A percentile compares a stretch with the other conserved stretches of the same genome.
phyloP scores from a whole-genome alignment of 768 basidiomycete genomes.

The Tricholomella constricta region DNA sequence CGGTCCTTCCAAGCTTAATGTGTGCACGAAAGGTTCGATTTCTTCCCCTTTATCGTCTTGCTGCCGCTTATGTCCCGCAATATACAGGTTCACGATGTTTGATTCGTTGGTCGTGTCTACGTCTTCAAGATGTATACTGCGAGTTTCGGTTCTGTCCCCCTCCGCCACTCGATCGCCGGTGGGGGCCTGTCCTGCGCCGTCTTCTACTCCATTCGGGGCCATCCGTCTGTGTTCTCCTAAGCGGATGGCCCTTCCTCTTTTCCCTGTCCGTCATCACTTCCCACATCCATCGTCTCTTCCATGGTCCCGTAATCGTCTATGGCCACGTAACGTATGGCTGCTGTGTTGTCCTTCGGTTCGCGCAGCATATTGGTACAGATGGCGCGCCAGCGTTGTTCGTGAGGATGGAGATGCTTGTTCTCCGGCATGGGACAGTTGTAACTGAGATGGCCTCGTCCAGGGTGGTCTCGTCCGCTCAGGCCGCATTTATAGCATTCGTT shows the following conservation, averaged over 20 bases:
- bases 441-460: neutral
- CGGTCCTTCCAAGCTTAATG: constrained; percentile 14
- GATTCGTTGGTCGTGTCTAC: neutral
- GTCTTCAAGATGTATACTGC: neutral
- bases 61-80: neutral
- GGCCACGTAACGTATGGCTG: neutral
- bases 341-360: neutral
- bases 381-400: neutral
- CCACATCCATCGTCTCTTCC: neutral
- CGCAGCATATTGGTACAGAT: constrained; percentile 3
- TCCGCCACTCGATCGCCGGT: neutral
- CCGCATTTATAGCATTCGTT: constrained; percentile 4
- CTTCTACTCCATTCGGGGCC: neutral
- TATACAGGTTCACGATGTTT: neutral
- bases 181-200: neutral
- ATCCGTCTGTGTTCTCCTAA: neutral
- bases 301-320: neutral
- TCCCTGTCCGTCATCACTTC: neutral
- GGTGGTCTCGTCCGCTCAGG: neutral
- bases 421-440: neutral
- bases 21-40: constrained; percentile 24
- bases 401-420: neutral
- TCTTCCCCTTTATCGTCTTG: neutral
- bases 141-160: neutral
- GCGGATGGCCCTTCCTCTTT: constrained; percentile 9